Evolutionary conservation across 345 rosid species (phyloP).

Genomic region (Citrus maxima): DNA sequence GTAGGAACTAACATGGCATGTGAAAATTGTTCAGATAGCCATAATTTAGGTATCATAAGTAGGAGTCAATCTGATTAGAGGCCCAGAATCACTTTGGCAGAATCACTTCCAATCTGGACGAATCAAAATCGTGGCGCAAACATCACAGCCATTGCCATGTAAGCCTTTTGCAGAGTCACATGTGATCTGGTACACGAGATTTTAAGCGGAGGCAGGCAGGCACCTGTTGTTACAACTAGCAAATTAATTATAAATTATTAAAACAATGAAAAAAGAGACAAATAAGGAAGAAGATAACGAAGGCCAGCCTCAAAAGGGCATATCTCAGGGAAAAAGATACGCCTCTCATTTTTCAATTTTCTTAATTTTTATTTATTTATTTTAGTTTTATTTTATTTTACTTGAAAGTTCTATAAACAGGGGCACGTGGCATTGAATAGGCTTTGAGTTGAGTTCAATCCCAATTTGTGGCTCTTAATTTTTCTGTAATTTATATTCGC

Average conservation of each 20-base stretch:
- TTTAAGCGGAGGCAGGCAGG: background rate
- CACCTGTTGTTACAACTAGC: background rate
- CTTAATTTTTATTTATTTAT: background rate
- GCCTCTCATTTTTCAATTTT: background rate
- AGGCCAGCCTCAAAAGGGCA: background rate
- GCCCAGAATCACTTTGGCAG: background rate
- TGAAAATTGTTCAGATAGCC: background rate
- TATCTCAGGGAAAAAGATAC: background rate
- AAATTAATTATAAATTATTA: too few relatives aligned
- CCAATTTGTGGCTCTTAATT: background rate
- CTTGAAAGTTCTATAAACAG: background rate
- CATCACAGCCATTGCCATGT: conserved; percentile 4
- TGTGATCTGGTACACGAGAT: background rate
- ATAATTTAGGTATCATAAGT: background rate
- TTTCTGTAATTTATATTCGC: background rate
- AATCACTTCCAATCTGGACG: background rate
- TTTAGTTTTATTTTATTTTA: background rate
- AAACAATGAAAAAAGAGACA: background rate
- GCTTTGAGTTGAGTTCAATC: background rate
- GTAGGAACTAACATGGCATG: background rate
- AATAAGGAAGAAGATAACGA: background rate
- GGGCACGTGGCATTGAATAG: background rate
- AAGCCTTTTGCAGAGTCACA: background rate
- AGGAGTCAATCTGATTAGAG: background rate
- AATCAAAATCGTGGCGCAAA: conserved; percentile 7